A percentile compares a stretch with the other conserved stretches of the same genome.
These are phyloP conservation scores for Pseudogymnoascus sp. DNA, from an alignment of 2,329 filamentous ascomycete species.

Conservation along the genomic window DNA sequence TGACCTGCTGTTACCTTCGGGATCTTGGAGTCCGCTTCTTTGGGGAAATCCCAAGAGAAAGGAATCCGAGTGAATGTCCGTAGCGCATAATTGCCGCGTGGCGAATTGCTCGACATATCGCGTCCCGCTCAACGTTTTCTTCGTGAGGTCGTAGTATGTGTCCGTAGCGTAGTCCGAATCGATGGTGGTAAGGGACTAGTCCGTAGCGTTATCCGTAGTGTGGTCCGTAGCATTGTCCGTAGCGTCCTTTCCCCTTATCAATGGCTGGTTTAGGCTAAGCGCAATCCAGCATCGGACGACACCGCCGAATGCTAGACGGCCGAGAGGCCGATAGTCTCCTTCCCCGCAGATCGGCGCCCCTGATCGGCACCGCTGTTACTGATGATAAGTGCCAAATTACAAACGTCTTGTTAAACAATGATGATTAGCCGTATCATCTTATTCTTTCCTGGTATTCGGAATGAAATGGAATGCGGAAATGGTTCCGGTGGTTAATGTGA, in stretches of 20 bases:
- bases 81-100: background rate
- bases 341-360: background rate
- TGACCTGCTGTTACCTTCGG: background rate
- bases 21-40: background rate
- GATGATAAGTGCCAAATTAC: background rate
- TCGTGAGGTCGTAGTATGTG: background rate
- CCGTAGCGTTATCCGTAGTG: background rate
- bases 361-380: background rate
- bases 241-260: background rate
- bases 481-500: background rate
- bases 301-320: background rate
- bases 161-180: background rate
- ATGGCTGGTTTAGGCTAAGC: background rate
- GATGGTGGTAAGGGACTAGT: background rate
- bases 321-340: background rate
- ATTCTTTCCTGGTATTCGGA: background rate
- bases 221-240: background rate
- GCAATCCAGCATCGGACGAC: background rate
- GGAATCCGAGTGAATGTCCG: background rate
- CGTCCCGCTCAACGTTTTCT: background rate
- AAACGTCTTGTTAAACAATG: background rate
- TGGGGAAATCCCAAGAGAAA: background rate
- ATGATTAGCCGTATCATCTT: background rate
- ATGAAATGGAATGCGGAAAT: background rate
- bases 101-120: background rate